These are phyloP conservation scores for Aaosphaeria pasadenensis DNA, from an alignment of 2,329 filamentous ascomycete genomes.

Conservation along the genomic window DNA sequence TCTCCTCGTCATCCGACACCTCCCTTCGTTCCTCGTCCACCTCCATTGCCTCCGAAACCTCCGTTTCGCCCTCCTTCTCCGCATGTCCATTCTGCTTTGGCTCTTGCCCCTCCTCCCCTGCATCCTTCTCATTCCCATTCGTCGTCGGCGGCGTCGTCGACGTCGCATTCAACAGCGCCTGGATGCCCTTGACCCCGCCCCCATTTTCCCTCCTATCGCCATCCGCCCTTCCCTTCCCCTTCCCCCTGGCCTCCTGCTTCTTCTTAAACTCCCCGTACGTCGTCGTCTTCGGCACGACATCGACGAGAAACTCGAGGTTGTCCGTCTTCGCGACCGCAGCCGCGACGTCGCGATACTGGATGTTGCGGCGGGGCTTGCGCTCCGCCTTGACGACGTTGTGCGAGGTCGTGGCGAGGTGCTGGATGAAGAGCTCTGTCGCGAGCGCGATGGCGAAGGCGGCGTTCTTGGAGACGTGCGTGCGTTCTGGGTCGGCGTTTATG, in stretches of 20 bases:
- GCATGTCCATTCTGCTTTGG: constrained; percentile 1
- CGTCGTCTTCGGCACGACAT: constrained; percentile 83
- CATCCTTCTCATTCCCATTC: constrained; percentile 1
- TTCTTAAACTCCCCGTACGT: constrained; percentile 78
- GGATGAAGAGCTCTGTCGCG: constrained; percentile 94
- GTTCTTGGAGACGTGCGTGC: constrained; percentile 83
- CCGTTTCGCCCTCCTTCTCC: constrained; percentile 1
- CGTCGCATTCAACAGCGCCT: not conserved
- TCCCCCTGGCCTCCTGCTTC: constrained; percentile 42
- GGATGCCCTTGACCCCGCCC: not conserved
- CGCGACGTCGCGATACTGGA: constrained; percentile 94
- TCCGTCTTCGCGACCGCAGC: constrained; percentile 84
- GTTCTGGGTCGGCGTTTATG: constrained; percentile 74
- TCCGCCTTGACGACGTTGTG: constrained; percentile 88
- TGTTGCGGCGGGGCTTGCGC: constrained; percentile 84
- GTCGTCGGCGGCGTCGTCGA: not conserved
- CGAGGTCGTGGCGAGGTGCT: constrained; percentile 80
- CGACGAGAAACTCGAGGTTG: constrained; percentile 90
- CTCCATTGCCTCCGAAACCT: constrained; percentile 14
- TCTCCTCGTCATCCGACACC: constrained; percentile 22
- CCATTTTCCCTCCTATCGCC: not conserved
- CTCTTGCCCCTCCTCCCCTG: not conserved
- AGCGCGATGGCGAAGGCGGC: constrained; percentile 91
- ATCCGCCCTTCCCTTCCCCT: constrained; percentile 4
- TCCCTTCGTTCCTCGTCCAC: constrained; percentile 10